phyloP scores from a whole-genome alignment of 1,284 basidiomycete genomes.

The Inonotus obliquus region DNA sequence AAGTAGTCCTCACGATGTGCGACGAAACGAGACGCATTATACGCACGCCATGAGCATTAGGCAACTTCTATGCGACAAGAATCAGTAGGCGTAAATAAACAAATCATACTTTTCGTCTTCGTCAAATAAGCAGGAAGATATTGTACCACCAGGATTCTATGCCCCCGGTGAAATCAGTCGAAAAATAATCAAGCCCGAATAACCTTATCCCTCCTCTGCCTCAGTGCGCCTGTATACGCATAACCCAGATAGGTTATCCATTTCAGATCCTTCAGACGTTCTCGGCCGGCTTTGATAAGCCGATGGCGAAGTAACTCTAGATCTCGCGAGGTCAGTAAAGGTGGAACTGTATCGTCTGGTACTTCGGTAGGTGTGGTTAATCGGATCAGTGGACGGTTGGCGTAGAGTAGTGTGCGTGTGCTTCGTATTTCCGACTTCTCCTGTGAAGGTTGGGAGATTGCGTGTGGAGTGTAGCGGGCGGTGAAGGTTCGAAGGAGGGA shows the following conservation, averaged over 20 bases:
- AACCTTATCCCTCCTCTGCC: constrained; percentile 45
- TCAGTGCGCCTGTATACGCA: constrained; percentile 62
- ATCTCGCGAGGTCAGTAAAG: constrained; percentile 60
- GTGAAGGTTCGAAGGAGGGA: constrained; percentile 26
- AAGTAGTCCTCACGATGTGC: too few relatives aligned
- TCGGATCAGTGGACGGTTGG: constrained; percentile 20
- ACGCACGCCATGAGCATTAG: neutral
- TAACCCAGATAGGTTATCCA: constrained; percentile 65
- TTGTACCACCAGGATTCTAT: too few relatives aligned
- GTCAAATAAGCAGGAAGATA: too few relatives aligned
- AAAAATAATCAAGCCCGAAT: constrained; percentile 8
- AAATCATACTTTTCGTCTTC: too few relatives aligned
- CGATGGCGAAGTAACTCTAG: constrained; percentile 63
- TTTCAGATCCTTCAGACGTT: constrained; percentile 37
- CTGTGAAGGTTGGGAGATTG: constrained; percentile 13
- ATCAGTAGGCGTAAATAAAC: neutral
- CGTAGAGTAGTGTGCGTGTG: constrained; percentile 19
- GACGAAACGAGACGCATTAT: too few relatives aligned
- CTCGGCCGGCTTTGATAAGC: constrained; percentile 41
- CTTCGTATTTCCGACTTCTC: constrained; percentile 10
- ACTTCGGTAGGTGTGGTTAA: constrained; percentile 16
- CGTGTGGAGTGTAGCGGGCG: constrained; percentile 21
- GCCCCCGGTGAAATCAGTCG: too few relatives aligned
- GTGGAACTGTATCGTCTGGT: constrained; percentile 65
- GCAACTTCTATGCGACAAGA: neutral